Evolutionary conservation across 2,329 filamentous ascomycete species (phyloP).

Genomic region (Fusarium chlamydosporum): DNA sequence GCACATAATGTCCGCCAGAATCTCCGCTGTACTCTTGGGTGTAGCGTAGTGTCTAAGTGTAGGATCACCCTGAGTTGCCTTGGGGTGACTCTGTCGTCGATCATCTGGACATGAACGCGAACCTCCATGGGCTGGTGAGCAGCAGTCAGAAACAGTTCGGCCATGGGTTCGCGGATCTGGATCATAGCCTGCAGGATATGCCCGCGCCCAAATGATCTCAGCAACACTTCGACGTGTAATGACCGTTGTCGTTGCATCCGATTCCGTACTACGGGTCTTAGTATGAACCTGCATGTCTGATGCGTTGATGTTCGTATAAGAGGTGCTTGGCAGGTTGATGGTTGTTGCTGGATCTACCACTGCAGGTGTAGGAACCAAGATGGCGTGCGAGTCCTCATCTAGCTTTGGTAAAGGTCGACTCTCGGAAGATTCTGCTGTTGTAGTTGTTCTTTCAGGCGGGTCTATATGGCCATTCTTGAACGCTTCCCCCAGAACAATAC

Average conservation of each 20-base stretch:
- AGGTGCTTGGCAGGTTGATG: conserved; percentile 53
- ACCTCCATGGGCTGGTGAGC: conserved; percentile 35
- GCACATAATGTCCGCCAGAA: conserved; percentile 42
- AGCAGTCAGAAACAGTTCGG: conserved; percentile 44
- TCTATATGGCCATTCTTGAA: conserved; percentile 10
- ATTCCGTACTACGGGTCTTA: conserved; percentile 36
- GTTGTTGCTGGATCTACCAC: conserved; percentile 54
- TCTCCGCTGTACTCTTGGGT: conserved; percentile 35
- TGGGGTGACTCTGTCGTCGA: conserved; percentile 36
- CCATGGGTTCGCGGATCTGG: conserved; percentile 9
- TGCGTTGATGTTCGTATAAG: conserved; percentile 49
- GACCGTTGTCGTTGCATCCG: conserved; percentile 49
- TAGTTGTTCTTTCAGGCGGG: conserved; percentile 12
- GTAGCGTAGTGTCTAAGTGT: conserved; percentile 44
- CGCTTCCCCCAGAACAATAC: conserved; percentile 41
- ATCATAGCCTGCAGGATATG: conserved; percentile 18
- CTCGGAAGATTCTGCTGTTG: conserved; percentile 18
- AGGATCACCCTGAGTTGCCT: conserved; percentile 27
- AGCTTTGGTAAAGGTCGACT: conserved; percentile 38
- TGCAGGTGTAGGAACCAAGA: conserved; percentile 46
- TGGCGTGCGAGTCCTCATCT: conserved; percentile 42
- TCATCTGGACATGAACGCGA: conserved; percentile 20
- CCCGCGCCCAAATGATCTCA: conserved; percentile 52
- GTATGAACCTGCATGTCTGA: conserved; percentile 44
- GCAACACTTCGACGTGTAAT: conserved; percentile 51